Base-by-base conservation (phyloP, 1,284 basidiomycete genomes). In the Cronartium ribicola region DNA sequence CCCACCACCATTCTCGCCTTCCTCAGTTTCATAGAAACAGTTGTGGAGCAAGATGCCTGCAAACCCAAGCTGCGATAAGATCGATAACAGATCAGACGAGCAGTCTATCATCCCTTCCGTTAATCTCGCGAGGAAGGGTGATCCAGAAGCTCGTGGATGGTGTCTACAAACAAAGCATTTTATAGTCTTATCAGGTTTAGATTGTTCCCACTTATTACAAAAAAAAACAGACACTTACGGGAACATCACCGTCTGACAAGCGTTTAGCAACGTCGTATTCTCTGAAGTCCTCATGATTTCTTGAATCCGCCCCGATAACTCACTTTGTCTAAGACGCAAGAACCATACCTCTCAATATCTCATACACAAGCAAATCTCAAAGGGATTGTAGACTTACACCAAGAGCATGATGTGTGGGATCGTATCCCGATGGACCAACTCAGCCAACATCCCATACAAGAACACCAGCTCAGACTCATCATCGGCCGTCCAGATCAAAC, bases 391-490 rank as follows among this genome's bases (percentile, higher is more conserved):
- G 5, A 71, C 69, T 22, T 64, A 71, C 69, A 73, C 64, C 40
- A 73, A 64, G 20, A 73, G 51, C 70, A 73, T 73, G 57, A 73
- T 73, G 22, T 73, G 70, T 20, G 70, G 70, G 5, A 73, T 64
- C 8, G 64, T 40, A 55, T 66, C 64, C 11, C 70, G 39, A 66
- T 66, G 64, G 36, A 87, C 87, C n/a, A 92, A 85, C 61, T 92
- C 89, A 37, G 90, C 87, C 41, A 95, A 84, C 44, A 94, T 81
- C 62, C 85, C 85, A 80, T 90, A 93, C 62, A 94, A 81, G 67
- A 94, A 88, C 78, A 92, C 87, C 14, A 88, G 88, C 82, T 95
- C 92, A 0, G 85, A 84, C 78, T 92, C 90, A 4, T 89, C 88
- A 80, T 90, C 88, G 0, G 90, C 88, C n/a, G 87, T 88, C 55